Evolutionary conservation across 352 stramenopile genomes (phyloP).

Genomic region (Halophytophthora polymorphica): DNA sequence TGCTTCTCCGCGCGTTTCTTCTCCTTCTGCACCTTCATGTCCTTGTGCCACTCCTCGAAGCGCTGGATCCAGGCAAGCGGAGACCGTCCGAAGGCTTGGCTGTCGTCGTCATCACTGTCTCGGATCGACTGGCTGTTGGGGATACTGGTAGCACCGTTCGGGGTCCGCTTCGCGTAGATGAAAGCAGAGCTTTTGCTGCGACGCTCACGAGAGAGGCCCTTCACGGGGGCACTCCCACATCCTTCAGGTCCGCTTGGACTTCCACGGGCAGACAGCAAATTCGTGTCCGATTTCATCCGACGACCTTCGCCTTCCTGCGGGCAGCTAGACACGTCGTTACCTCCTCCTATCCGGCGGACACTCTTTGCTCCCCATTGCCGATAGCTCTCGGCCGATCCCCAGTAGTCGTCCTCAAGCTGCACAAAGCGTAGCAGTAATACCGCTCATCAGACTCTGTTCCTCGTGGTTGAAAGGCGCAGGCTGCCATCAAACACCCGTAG

Average conservation of each 20-base stretch:
- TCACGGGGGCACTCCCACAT: constrained; percentile 17
- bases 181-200: constrained; percentile 74
- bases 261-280: constrained; percentile 8
- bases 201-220: constrained; percentile 31
- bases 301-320: constrained; percentile 34
- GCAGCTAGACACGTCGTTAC: constrained; percentile 18
- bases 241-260: constrained; percentile 7
- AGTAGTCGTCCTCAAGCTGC: constrained; percentile 53
- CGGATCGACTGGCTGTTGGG: constrained; percentile 8
- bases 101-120: constrained; percentile 33
- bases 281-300: constrained; percentile 40
- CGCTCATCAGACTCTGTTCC: neutral
- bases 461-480: neutral
- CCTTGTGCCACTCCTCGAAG: constrained; percentile 80
- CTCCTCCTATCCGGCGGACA: constrained; percentile 38
- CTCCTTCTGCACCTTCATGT: constrained; percentile 75
- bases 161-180: constrained; percentile 34
- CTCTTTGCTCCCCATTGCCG: constrained; percentile 55
- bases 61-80: constrained; percentile 76
- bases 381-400: constrained; percentile 57
- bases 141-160: constrained; percentile 19
- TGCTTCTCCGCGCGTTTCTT: constrained; percentile 75
- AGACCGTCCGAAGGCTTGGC: constrained; percentile 42
- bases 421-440: constrained; percentile 1
- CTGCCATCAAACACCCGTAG: constrained; percentile 10